Conservation (phyloP, 1,284 basidiomycete species). For the Naganishia sp. region DNA sequence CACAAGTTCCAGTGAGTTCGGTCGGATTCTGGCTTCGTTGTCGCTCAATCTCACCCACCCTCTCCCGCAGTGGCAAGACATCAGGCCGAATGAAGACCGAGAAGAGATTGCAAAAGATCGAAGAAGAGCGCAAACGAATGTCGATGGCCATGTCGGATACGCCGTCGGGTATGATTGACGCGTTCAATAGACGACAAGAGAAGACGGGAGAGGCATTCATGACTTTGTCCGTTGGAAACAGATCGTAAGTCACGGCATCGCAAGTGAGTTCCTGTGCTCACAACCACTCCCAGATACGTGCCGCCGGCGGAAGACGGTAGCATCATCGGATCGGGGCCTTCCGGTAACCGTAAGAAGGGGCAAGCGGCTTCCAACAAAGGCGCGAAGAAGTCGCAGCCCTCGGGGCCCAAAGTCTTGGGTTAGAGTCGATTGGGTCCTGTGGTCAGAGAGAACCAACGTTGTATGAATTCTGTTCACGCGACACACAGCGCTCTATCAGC, state of each 20-base stretch:
- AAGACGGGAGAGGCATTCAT: conserved; percentile 92
- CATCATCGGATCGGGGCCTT: conserved; percentile 1
- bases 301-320: conserved; percentile 23
- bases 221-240: conserved; percentile 86
- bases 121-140: conserved; percentile 85
- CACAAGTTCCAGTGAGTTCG: conserved; percentile 78
- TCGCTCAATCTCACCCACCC: background rate
- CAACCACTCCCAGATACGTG: conserved; percentile 9
- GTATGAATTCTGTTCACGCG: too few species aligned
- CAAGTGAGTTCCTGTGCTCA: background rate
- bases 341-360: conserved; percentile 8
- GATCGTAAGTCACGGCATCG: conserved; percentile 68
- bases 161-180: conserved; percentile 84
- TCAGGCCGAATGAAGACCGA: conserved; percentile 92
- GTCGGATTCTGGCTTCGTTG: background rate
- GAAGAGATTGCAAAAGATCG: conserved; percentile 89
- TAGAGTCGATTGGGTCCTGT: background rate
- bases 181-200: conserved; percentile 85
- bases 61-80: conserved; percentile 68
- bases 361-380: conserved; percentile 8
- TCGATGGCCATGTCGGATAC: conserved; percentile 92
- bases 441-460: too few species aligned
- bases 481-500: too few species aligned
- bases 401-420: conserved; percentile 32
- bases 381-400: conserved; percentile 18